Percentiles rank a stretch among this genome's conserved stretches.
These are phyloP conservation scores for Ulota crispa DNA, from an alignment of 225 moss, liverwort and hornwort species.

Conservation along the genomic window DNA sequence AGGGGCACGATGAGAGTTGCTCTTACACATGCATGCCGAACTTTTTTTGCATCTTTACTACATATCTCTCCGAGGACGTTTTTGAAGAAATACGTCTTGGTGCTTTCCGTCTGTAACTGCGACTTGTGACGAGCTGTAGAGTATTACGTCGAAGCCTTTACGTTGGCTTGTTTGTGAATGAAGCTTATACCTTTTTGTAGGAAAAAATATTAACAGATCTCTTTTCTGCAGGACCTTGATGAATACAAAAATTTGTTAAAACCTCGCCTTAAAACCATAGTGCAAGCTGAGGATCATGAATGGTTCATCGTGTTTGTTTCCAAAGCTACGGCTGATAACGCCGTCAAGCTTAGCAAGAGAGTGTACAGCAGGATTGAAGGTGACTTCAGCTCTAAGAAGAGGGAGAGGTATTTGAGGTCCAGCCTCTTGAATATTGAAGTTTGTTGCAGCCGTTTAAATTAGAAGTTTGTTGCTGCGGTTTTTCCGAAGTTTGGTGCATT, in stretches of 20 bases:
- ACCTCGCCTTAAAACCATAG: slow-evolving; percentile 86
- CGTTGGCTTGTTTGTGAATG: not conserved
- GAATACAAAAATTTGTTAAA: slow-evolving; percentile 92
- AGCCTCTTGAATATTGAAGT: slow-evolving; percentile 16
- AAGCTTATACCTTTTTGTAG: not conserved
- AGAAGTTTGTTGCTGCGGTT: slow-evolving; percentile 19
- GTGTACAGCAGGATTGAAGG: slow-evolving; percentile 81
- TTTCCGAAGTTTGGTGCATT: slow-evolving; percentile 12
- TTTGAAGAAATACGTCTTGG: not conserved
- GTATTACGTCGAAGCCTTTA: slow-evolving; percentile 16
- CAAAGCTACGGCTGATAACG: slow-evolving; percentile 66
- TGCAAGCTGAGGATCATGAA: slow-evolving; percentile 97
- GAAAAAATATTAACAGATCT: not conserved
- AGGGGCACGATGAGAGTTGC: not conserved
- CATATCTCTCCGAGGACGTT: not conserved
- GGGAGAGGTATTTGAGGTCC: slow-evolving; percentile 70
- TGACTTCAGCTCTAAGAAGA: slow-evolving; percentile 93
- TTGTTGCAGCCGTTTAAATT: slow-evolving; percentile 13
- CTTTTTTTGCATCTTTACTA: not conserved
- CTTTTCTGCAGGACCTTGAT: slow-evolving; percentile 78
- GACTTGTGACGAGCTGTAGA: slow-evolving; percentile 5
- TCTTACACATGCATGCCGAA: not conserved
- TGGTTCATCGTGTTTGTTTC: slow-evolving; percentile 98
- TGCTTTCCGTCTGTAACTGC: slow-evolving; percentile 2
- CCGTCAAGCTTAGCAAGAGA: slow-evolving; percentile 75